Evolutionary conservation across 305 asterid species (phyloP).

Genomic region (Solanum hybrid): DNA sequence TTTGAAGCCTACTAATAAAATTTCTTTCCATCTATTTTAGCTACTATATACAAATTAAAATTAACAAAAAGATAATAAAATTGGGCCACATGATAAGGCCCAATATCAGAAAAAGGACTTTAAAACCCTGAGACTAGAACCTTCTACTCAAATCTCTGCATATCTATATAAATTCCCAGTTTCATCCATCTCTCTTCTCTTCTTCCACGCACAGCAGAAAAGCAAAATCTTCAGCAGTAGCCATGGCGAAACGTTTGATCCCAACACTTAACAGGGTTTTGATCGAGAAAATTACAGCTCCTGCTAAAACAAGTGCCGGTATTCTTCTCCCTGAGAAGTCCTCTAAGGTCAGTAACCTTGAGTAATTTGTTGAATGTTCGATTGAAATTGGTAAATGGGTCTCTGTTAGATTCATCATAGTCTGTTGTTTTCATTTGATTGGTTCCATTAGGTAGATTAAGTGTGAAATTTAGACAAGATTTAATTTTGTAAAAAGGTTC

Average conservation of each 20-base stretch:
- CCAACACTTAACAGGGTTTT: constrained; percentile 83
- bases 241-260: constrained; percentile 79
- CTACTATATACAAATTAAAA: no score
- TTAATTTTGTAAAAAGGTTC: neutral
- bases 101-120: constrained; percentile 8
- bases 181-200: neutral
- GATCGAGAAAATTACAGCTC: constrained; percentile 62
- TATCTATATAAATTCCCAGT: neutral
- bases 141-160: constrained; percentile 24
- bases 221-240: neutral
- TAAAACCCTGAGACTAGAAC: constrained; percentile 45
- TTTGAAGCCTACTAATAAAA: no score
- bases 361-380: neutral
- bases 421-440: neutral
- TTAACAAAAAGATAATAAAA: no score
- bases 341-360: constrained; percentile 37
- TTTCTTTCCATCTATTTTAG: no score
- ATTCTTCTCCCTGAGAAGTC: constrained; percentile 87
- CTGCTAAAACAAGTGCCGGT: constrained; percentile 76
- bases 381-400: neutral
- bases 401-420: neutral
- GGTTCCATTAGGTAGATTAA: no score
- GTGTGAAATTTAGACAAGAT: neutral
- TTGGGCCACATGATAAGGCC: neutral
- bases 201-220: no score